Conservation (phyloP, 2,329 filamentous ascomycete species). For the Paracamarosporium sp. region DNA sequence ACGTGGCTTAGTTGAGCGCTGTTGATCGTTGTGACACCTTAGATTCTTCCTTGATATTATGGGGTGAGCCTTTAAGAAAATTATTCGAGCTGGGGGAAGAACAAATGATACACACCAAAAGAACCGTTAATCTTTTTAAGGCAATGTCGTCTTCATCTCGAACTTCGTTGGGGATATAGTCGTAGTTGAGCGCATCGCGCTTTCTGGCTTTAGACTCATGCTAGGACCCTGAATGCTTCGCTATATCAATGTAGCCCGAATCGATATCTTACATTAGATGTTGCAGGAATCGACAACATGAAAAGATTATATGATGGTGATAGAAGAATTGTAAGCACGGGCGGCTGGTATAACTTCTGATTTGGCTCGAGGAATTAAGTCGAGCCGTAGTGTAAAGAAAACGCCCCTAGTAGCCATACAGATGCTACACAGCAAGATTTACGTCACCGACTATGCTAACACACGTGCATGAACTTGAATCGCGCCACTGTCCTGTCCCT, state of each 20-base stretch:
- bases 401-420: neutral
- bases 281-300: neutral
- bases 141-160: conserved; percentile 6
- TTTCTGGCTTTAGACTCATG: conserved; percentile 3
- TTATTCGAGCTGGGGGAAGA: no score
- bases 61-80: no score
- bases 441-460: neutral
- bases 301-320: neutral
- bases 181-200: neutral
- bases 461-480: neutral
- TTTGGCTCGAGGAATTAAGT: neutral
- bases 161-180: conserved; percentile 4
- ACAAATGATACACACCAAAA: neutral
- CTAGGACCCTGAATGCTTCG: neutral
- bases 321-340: neutral
- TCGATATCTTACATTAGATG: neutral
- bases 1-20: no score
- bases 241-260: conserved; percentile 1
- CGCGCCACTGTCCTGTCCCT: neutral
- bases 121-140: conserved; percentile 7
- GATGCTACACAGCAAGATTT: neutral
- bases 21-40: no score
- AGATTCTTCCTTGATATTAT: no score
- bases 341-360: neutral
- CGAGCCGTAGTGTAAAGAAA: neutral